Evolutionary conservation across 306 rosid genomes (phyloP), one percentile per base, ranked within the genome.

Genomic region (Casuarina cunninghamiana): DNA sequence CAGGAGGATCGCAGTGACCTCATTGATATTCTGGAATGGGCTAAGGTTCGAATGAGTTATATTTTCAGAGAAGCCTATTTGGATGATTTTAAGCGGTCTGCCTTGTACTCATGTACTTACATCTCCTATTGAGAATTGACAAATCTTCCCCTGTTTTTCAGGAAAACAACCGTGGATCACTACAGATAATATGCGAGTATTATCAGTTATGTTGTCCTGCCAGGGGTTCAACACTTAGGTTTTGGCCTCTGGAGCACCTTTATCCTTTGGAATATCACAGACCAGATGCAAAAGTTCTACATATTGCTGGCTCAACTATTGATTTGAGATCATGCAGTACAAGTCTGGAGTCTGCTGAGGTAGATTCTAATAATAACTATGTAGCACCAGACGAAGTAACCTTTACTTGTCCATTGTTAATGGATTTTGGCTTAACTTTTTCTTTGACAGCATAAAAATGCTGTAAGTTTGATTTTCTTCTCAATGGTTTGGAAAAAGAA

Each of bases 11-110:
- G 93, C 76, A 86, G 80, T 79, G 99, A 93, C 77, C 93, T 91
- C 42, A 72, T 80, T 81, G 96, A 88, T 78, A 93, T 96, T 83
- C 93, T 96, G 83, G 94, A 93, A 84, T 93, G 99, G 98, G 98
- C 99, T 10, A 96, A 93, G 97, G 99, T 96, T 71, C 35, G 55
- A 48, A 54, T 5, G 21, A 6, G 17, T 82, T 80, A 48, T 71
- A 26, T 32, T 71, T 80, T 85, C 2, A 46, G 73, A 78, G 67
- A 21, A 65, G 71, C 48, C 48, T 37, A 67, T 67, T 66, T 41
- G 15, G 4, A 42, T 67, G 48, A 53, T 68, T 53, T 45, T 53
- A 13, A 55, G 76, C 26, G 68, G 76, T 66, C 38, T 21, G 51
- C 66, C 5, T 46, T 26, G 16, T 38, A 67, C 11, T 78, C 12